Percentiles rank a stretch among this genome's conserved stretches.
Evolutionary conservation across 495 filamentous ascomycete genomes (phyloP).

Genomic region (Aspergillus funiculosus): DNA sequence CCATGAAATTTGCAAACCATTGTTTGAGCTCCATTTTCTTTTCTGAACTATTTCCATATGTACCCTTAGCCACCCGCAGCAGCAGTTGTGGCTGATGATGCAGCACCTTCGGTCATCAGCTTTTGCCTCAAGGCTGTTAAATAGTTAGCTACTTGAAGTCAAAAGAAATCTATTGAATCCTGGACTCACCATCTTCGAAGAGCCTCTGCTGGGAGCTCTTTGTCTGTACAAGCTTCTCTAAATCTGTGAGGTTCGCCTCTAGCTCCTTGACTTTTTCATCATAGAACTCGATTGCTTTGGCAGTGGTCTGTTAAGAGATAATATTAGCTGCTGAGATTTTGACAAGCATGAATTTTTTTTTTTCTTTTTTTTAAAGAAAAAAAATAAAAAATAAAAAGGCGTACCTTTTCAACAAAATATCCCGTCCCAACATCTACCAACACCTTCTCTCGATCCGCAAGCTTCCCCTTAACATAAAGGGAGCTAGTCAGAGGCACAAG

Average conservation of each 20-base stretch:
- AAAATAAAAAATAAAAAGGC: neutral
- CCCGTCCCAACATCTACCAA: constrained; percentile 95
- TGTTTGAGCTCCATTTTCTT: no score
- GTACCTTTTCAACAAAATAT: constrained; percentile 91
- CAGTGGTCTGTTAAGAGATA: constrained; percentile 44
- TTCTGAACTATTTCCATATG: neutral
- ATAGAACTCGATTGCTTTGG: constrained; percentile 80
- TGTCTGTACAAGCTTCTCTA: constrained; percentile 78
- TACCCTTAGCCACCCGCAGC: constrained; percentile 25
- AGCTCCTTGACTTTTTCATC: constrained; percentile 76
- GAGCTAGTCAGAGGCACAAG: constrained; percentile 89
- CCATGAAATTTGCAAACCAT: neutral
- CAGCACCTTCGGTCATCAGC: constrained; percentile 38
- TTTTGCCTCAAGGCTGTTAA: constrained; percentile 43
- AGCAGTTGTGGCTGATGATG: constrained; percentile 23
- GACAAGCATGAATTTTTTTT: neutral
- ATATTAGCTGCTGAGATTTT: neutral
- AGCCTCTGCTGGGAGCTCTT: constrained; percentile 80
- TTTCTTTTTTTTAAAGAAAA: neutral
- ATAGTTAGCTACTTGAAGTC: constrained; percentile 15
- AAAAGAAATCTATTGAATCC: neutral
- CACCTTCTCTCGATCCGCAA: constrained; percentile 72
- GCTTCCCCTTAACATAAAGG: constrained; percentile 81
- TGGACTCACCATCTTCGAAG: constrained; percentile 74
- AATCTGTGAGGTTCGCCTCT: constrained; percentile 67